Evolutionary conservation across 768 basidiomycete species (phyloP), one percentile per base, ranked within the genome.

Genomic region (Asterophora lycoperdoides): DNA sequence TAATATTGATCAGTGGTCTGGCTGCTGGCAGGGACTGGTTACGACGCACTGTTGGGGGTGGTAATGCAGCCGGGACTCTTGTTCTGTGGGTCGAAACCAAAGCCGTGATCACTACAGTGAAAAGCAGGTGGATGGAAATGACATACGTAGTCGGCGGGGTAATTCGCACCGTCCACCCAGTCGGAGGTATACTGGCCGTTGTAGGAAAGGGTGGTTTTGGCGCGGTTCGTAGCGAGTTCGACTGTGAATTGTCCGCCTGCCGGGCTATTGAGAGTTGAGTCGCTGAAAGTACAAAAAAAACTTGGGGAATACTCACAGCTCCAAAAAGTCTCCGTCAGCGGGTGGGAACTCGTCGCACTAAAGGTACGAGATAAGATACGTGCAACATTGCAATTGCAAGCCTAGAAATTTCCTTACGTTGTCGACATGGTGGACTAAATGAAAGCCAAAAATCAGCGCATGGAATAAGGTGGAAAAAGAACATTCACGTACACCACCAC

Each of bases 201-300:
- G 57, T 71, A 75, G 0, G 75, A 72, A 10, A 76, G 62, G 4
- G 68, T 55, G 17, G 78, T 80, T 52, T 70, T 63, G 23, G 69
- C 78, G 9, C 73, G 72, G 58, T 80, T 79, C 7, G 69, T 64
- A 4, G 74, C 72, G 23, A 79, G 66, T 57, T 79, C 77, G 17
- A 78, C 70, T 1, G 67, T 69, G 58, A 79, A 78, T 30, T 64
- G 60, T 35, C 66, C 63, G 30, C 77, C 77, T 2, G 75, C 79
- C 8, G 78, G 79, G 8, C 78, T 77, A 9, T 2, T 8, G 41
- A 18, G n/a, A n/a, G n/a, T n/a, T n/a, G n/a, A n/a, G n/a, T n/a
- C n/a, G n/a, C n/a, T n/a, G n/a, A n/a, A n/a, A n/a, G n/a, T n/a
- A n/a, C n/a, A n/a, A n/a, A 9, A 5, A 17, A 1, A 38, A n/a